Evolutionary conservation across 2,329 filamentous ascomycete species (phyloP).

Genomic region (Aureobasidium sp.): DNA sequence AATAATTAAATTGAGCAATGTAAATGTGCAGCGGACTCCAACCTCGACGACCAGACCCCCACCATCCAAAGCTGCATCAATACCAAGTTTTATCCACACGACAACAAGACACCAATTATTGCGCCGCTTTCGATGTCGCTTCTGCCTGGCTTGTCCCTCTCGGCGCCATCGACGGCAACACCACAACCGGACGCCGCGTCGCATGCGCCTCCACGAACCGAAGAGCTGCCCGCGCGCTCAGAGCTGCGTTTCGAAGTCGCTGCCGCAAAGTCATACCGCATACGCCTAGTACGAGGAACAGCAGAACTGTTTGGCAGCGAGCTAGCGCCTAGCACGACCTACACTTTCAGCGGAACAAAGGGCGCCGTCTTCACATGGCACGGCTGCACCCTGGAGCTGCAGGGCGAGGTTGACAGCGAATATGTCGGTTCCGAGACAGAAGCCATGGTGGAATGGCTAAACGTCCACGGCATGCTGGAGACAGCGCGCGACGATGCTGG

Average conservation of each 20-base stretch:
- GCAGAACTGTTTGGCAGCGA: slow-evolving; percentile 95
- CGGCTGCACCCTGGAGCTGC: slow-evolving; percentile 77
- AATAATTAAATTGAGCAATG: not conserved
- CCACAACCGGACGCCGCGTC: slow-evolving; percentile 17
- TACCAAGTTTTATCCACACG: not conserved
- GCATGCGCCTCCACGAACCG: slow-evolving; percentile 27
- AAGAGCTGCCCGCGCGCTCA: slow-evolving; percentile 37
- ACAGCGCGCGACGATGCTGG: slow-evolving; percentile 55
- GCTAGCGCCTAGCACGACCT: slow-evolving; percentile 69
- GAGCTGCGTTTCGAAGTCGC: slow-evolving; percentile 37
- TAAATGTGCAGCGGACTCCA: not conserved
- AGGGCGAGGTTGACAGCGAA: slow-evolving; percentile 58
- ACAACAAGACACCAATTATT: not conserved
- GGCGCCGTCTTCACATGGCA: slow-evolving; percentile 88
- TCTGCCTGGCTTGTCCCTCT: slow-evolving; percentile 40
- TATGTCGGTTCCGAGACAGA: slow-evolving; percentile 72
- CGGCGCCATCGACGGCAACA: slow-evolving; percentile 20
- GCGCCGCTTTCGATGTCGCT: not conserved
- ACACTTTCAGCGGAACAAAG: slow-evolving; percentile 74
- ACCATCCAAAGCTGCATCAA: not conserved
- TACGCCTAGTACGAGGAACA: slow-evolving; percentile 66
- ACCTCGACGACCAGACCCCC: not conserved
- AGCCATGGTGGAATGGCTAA: slow-evolving; percentile 64
- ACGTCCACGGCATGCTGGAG: slow-evolving; percentile 81
- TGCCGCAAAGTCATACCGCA: slow-evolving; percentile 27